These are phyloP conservation scores for Syzygium jambos DNA, from an alignment of 345 rosid species.

Conservation along the genomic window DNA sequence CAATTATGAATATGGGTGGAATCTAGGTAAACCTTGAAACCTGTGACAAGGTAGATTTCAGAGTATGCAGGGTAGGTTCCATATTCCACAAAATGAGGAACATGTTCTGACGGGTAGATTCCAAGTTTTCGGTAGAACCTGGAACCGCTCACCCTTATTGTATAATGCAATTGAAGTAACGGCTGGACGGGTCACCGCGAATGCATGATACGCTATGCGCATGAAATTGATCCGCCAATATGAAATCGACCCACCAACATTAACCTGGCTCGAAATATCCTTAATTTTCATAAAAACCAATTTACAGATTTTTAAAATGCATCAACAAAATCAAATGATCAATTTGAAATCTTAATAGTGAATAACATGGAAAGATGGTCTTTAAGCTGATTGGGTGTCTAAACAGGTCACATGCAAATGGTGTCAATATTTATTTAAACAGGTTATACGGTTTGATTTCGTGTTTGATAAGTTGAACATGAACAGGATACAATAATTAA, in stretches of 20 bases:
- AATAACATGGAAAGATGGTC: neutral
- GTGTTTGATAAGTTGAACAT: neutral
- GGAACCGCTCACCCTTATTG: no score
- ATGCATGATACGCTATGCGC: fast-evolving
- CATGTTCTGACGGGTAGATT: no score
- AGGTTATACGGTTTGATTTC: neutral
- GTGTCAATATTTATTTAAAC: neutral
- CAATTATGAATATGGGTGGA: no score
- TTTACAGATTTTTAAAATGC: neutral
- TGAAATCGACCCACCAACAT: neutral
- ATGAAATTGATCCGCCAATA: fast-evolving
- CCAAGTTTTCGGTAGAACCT: no score
- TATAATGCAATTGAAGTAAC: neutral
- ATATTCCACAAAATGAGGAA: no score
- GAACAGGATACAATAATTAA: neutral
- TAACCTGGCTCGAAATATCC: fast-evolving
- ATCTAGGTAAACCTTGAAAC: no score
- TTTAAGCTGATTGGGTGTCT: neutral
- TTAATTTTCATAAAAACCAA: neutral
- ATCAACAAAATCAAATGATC: neutral
- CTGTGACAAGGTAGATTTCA: no score
- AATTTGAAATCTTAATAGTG: neutral
- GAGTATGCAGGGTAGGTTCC: no score
- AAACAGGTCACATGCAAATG: neutral
- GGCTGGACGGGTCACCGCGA: fast-evolving